Conservation (phyloP, 208 protist genomes). For the Trypanosoma boissoni region DNA sequence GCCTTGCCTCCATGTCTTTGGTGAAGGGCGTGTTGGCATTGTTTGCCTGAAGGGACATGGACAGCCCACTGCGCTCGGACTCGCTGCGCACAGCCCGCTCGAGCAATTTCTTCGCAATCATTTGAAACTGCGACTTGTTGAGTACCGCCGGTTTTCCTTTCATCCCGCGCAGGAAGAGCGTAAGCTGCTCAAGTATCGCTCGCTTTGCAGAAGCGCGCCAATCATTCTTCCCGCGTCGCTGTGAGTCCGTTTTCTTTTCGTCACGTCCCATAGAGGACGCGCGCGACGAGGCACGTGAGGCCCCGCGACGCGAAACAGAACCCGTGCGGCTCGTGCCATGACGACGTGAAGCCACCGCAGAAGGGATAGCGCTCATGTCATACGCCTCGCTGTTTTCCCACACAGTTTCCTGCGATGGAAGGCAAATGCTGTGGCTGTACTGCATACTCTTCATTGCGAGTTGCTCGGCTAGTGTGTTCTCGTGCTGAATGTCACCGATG, state of each 20-base stretch:
- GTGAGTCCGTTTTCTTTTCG: background rate
- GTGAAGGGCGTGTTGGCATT: conserved; percentile 48
- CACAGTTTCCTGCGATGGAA: conserved; percentile 40
- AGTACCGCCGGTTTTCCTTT: conserved; percentile 57
- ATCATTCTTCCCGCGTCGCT: conserved; percentile 20
- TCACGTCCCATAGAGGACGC: background rate
- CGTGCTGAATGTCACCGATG: conserved; percentile 22
- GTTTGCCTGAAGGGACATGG: conserved; percentile 53
- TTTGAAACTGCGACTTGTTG: conserved; percentile 43
- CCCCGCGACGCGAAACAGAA: conserved; percentile 19
- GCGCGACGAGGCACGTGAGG: conserved; percentile 27
- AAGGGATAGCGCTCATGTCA: background rate
- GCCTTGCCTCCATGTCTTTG: conserved; percentile 41
- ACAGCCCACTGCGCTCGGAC: conserved; percentile 48
- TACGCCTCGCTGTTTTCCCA: conserved; percentile 32
- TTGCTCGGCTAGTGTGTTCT: conserved; percentile 22
- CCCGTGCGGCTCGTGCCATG: conserved; percentile 5
- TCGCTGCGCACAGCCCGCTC: conserved; percentile 65
- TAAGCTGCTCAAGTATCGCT: conserved; percentile 75
- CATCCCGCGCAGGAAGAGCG: conserved; percentile 56
- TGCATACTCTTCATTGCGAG: conserved; percentile 32
- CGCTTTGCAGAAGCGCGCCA: conserved; percentile 76
- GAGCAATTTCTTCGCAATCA: conserved; percentile 56
- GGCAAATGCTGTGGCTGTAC: conserved; percentile 40
- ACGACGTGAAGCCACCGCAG: background rate